These are phyloP conservation scores for Aspergillus biplanus DNA, from an alignment of 495 filamentous ascomycete genomes.

Conservation along the genomic window DNA sequence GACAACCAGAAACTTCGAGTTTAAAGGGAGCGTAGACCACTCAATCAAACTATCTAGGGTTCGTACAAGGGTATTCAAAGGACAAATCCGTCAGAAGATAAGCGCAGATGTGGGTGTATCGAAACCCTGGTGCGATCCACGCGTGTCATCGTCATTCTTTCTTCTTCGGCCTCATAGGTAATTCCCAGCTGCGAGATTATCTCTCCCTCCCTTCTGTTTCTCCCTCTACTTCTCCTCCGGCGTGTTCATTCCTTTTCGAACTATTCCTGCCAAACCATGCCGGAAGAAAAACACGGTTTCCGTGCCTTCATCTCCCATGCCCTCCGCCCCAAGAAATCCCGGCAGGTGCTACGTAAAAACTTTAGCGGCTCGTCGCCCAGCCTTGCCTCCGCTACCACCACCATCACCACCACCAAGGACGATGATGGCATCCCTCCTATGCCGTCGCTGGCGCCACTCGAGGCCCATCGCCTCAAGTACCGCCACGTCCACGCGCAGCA, in stretches of 20 bases:
- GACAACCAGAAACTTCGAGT: not conserved
- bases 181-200: not conserved
- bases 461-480: slow-evolving; percentile 48
- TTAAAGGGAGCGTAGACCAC: not conserved
- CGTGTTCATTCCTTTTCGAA: slow-evolving; percentile 2
- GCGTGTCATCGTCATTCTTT: slow-evolving; percentile 14
- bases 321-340: slow-evolving; percentile 50
- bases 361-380: slow-evolving; percentile 38
- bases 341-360: slow-evolving; percentile 49
- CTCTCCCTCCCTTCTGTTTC: slow-evolving; percentile 10
- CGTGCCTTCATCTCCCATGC: slow-evolving; percentile 40
- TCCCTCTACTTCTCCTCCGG: not conserved
- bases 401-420: slow-evolving; percentile 33
- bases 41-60: not conserved
- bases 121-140: slow-evolving; percentile 5
- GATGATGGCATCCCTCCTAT: slow-evolving; percentile 36
- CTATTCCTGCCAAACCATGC: slow-evolving; percentile 30
- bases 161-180: slow-evolving; percentile 11
- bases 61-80: too few species aligned
- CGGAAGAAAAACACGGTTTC: slow-evolving; percentile 41
- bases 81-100: too few species aligned
- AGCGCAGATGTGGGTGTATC: not conserved
- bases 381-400: slow-evolving; percentile 32
- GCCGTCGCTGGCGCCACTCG: slow-evolving; percentile 42
- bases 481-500: slow-evolving; percentile 31